phyloP scores from a whole-genome alignment of 371 early-diverging fungal genomes.

The Fennellomyces sp. region DNA sequence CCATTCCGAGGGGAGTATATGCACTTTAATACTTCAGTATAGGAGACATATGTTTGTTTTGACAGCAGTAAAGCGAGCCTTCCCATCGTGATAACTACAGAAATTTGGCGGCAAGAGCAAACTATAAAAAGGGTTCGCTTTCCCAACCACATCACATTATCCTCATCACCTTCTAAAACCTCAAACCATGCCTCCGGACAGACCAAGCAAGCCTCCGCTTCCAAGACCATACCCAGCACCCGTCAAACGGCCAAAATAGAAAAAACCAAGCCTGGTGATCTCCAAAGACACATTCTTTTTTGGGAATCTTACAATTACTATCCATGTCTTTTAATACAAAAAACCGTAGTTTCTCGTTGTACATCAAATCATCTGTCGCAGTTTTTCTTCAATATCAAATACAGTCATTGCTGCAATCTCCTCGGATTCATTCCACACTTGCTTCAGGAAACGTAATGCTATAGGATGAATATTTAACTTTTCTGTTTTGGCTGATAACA shows the following conservation, averaged over 20 bases:
- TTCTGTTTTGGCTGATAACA: neutral
- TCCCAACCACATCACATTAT: neutral
- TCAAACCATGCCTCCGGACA: conserved; percentile 18
- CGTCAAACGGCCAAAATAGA: conserved; percentile 4
- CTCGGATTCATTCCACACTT: conserved; percentile 29
- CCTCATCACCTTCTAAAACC: neutral
- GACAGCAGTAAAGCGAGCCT: neutral
- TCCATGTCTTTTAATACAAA: too few relatives aligned
- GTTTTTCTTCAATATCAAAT: conserved; percentile 18
- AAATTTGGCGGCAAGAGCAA: neutral
- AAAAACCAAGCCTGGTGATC: neutral
- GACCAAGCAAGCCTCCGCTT: conserved; percentile 23
- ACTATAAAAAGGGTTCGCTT: neutral
- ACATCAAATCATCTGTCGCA: neutral
- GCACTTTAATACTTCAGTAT: neutral
- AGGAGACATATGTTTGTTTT: neutral
- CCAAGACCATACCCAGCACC: conserved; percentile 22
- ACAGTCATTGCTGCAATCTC: conserved; percentile 18
- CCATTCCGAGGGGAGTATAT: neutral
- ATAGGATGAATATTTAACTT: conserved; percentile 14
- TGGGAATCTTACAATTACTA: neutral
- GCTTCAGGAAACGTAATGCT: conserved; percentile 21
- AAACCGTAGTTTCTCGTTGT: neutral
- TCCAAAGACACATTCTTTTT: neutral
- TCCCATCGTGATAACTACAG: neutral